Evolutionary conservation across 148 eudicot genomes (phyloP), one percentile per base, ranked within the genome.

Genomic region (Fagopyrum esculentum): DNA sequence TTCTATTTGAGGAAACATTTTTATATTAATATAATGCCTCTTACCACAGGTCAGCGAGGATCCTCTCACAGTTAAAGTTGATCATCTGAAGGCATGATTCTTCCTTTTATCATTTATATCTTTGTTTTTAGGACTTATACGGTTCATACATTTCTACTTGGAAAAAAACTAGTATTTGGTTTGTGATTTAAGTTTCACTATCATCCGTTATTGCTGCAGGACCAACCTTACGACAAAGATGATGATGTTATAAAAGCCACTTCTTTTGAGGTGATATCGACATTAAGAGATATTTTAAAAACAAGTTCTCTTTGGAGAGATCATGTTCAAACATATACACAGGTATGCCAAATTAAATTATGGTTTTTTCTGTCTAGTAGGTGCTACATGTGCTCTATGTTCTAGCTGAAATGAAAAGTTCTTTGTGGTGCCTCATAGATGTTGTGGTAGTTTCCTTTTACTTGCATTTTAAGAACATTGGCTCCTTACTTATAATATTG

Each of bases 291-390:
- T 88, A 93, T 96, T 74, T 78, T 96, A 73, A 94, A 92, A 82
- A 89, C 90, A 78, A 92, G 97, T 82, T 89, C 99, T 19, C 92
- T 96, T 71, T 96, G 98, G 99, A 85, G 98, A 80, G 99, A 96
- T 86, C 99, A 92, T 72, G 98, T 89, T 57, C 98, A 92, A 80
- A 90, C 94, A 70, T 92, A 96, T 79, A 90, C 86, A 44, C 95
- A 95, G 96, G 99, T 92, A 79, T 66, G 45, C 19, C 47, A 55
- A 17, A 49, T 50, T 50, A 15, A 59, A 61, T 57, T 16, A 6
- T 5, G 48, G 7, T 6, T 10, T 70, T 74, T 73, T 30, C 40
- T 64, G 69, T 29, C 12, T 64, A 40, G 17, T 35, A 35, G 15
- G 15, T 35, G 70, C 70, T 64, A 64, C 16, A 64, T 64, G 35